Evolutionary conservation across 257 asterid genomes (phyloP), one percentile per base, ranked within the genome.

Genomic region (Paraleonurus japonicus): DNA sequence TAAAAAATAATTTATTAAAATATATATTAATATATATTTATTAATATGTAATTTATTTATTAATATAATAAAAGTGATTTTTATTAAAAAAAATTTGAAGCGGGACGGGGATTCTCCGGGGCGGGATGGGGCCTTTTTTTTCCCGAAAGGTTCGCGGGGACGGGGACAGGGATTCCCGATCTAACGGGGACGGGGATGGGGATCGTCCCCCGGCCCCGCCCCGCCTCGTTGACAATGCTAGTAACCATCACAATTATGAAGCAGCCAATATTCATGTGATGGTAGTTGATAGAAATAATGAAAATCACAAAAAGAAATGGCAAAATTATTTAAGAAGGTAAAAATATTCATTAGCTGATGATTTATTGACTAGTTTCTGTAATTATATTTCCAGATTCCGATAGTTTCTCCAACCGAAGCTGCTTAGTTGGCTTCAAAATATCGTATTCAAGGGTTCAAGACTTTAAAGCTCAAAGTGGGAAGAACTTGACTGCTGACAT

Each of bases 401-500:
- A 88, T 89, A 65, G 98, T 92, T 74, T 85, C 92, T 27, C 88
- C 96, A 19, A 51, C 80, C 16, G 87, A 89, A 86, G 98, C 98
- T 9, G 85, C 92, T 62, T 87, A 85, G 77, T 88, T 92, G 76
- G 96, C 98, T 78, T 81, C 83, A 17, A 77, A 82, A 60, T 92
- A 92, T 53, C 84, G 78, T 7, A 35, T 43, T 63, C 85, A 82
- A 79, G 96, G 98, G 68, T 92, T 92, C 84, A 83, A 75, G 84
- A 83, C 71, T n/a, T 80, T 92, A 59, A 92, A 92, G 89, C 98
- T 92, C 60, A 92, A 92, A 82, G 96, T 88, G 96, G 98, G 72
- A 87, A 85, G 84, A 85, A 89, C 81, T 83, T 89, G 61, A 74
- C 62, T 3, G 79, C 81, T 39, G 98, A 92, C 76, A 87, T 92